Evolutionary conservation across 139 green algal genomes (phyloP).

Genomic region (Micractinium sp.): DNA sequence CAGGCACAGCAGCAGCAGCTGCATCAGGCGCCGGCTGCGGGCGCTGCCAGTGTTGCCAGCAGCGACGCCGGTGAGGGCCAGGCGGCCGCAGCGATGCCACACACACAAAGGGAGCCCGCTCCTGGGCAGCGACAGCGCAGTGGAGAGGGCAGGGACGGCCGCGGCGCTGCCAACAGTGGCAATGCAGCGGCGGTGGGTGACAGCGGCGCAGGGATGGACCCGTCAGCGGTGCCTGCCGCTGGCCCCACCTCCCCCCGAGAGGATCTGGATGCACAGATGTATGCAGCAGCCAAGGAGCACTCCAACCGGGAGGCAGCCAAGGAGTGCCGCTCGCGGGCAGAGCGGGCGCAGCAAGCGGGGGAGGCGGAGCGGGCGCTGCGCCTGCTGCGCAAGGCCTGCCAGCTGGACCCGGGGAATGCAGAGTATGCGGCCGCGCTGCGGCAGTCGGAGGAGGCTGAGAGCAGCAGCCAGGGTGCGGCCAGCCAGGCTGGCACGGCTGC

Average conservation of each 20-base stretch:
- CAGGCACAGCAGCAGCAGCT: not conserved
- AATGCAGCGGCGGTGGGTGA: not conserved
- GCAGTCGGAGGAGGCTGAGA: not conserved
- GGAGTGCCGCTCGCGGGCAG: not conserved
- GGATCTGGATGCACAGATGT: slow-evolving; percentile 4
- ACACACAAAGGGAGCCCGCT: not conserved
- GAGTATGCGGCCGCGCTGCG: not conserved
- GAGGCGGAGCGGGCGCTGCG: not conserved
- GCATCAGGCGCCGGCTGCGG: not conserved
- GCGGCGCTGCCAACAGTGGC: not conserved
- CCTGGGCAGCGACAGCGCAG: not conserved
- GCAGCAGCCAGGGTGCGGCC: not conserved
- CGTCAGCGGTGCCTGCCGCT: not conserved
- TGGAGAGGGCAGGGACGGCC: not conserved
- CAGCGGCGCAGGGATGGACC: not conserved
- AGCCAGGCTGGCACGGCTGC: not conserved
- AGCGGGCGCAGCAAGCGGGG: not conserved
- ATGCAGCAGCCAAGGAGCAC: not conserved
- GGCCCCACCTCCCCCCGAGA: not conserved
- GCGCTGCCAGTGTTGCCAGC: not conserved
- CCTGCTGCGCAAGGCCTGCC: slow-evolving; percentile 31
- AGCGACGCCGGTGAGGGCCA: not conserved
- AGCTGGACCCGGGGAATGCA: slow-evolving; percentile 6
- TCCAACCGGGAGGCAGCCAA: slow-evolving; percentile 19
- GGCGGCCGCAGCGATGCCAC: not conserved